phyloP scores from a whole-genome alignment of 441 rosid species.

The Pelargonium australe region DNA sequence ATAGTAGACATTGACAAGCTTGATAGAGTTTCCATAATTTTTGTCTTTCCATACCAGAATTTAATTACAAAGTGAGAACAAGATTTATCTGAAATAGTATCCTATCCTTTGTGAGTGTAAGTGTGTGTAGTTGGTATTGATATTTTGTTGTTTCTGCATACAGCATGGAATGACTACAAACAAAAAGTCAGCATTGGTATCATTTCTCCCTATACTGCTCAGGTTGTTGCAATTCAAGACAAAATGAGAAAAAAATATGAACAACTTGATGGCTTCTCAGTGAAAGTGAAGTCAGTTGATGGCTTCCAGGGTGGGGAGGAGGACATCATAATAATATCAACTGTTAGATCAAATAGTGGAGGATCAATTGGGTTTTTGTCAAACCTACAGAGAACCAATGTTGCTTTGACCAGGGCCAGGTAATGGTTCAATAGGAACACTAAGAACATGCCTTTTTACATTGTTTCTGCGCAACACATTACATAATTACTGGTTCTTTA shows the following conservation, averaged over 20 bases:
- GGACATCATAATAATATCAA: conserved; percentile 40
- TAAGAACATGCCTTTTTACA: no score
- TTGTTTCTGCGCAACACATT: neutral
- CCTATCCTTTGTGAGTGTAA: neutral
- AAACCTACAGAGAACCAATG: conserved; percentile 34
- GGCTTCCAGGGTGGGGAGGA: conserved; percentile 56
- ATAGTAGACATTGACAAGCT: no score
- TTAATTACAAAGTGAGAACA: no score
- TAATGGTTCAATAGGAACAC: conserved; percentile 12
- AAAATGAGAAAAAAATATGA: conserved; percentile 26
- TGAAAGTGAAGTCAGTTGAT: conserved; percentile 37
- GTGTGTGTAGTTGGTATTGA: neutral
- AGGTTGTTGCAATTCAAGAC: conserved; percentile 33
- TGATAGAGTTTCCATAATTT: no score
- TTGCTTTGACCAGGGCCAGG: conserved; percentile 42
- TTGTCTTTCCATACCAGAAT: neutral
- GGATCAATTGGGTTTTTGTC: conserved; percentile 34
- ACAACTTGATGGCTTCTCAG: conserved; percentile 22
- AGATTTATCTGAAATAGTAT: no score
- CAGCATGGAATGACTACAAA: conserved; percentile 26
- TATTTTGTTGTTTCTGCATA: conserved; percentile 5
- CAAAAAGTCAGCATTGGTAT: conserved; percentile 31
- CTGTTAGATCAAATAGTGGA: conserved; percentile 33
- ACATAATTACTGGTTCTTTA: neutral
- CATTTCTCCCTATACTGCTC: conserved; percentile 43